Percentiles rank a stretch among this genome's conserved stretches.
Conservation (phyloP, 148 eudicot species). For the Simmondsia chinensis region DNA sequence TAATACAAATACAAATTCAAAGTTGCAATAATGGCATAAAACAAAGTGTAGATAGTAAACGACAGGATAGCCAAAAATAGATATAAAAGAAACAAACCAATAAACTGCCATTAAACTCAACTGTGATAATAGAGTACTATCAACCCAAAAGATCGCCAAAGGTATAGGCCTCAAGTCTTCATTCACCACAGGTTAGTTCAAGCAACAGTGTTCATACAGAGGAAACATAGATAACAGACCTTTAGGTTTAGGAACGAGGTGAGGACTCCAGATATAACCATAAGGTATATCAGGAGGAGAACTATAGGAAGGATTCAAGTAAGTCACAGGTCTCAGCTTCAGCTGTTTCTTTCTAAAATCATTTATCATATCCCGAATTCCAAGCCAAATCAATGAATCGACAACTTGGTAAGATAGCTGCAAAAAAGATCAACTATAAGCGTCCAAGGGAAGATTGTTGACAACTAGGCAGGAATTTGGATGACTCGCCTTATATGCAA, state of each 20-base stretch:
- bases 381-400: constrained; percentile 89
- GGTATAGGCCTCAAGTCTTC: no score
- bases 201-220: no score
- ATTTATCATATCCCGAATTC: constrained; percentile 66
- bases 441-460: not conserved
- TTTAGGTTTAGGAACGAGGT: constrained; percentile 80
- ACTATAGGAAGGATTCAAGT: constrained; percentile 73
- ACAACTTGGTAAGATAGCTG: constrained; percentile 88
- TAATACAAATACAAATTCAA: no score
- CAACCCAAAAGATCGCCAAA: no score
- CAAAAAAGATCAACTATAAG: constrained; percentile 5
- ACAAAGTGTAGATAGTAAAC: no score
- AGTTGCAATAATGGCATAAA: no score
- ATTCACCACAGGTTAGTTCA: no score
- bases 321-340: constrained; percentile 84
- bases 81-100: no score
- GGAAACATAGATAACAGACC: no score
- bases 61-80: no score
- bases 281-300: constrained; percentile 83
- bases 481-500: constrained; percentile 75
- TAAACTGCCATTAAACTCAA: no score
- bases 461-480: not conserved
- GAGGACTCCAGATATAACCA: constrained; percentile 96
- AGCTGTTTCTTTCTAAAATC: constrained; percentile 63
- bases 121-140: no score